Base-by-base conservation (phyloP, 306 rosid species). In the Nissolia schottii region DNA sequence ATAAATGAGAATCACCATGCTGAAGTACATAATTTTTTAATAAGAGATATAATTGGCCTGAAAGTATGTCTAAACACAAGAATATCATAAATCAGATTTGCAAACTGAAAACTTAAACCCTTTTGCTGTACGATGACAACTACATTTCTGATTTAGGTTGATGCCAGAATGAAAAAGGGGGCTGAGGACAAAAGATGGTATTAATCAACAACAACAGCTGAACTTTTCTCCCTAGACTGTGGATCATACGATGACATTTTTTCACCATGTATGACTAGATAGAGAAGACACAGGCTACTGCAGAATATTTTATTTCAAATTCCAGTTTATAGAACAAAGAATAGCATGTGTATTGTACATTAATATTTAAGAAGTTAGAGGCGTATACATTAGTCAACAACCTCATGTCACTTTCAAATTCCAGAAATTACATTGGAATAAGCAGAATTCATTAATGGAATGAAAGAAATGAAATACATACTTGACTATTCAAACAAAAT, bases 401-500 rank as follows among this genome's bases (percentile, higher is more conserved):
- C 40, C 38, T 57, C 57, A 4, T 67, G 74, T 32, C 49, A 67
- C 51, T 67, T 60, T 34, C 13, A 16, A 34, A 49, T 20, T 13
- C 34, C 41, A 51, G 58, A 18, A 24, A 20, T 45, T 41, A 67
- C 65, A 59, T 27, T 14, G 29, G 22, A 9, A 34, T 67, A 2
- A 15, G 48, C 29, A 76, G 15, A 79, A 64, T 35, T 71, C 37
- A 24, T 16, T 7, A 23, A 60, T 43, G 65, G 23, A 77, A 35
- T 38, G 74, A 49, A 64, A 50, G 48, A 62, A 79, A 66, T 32
- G 76, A 68, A 64, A 61, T 57, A 60, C 92, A 68, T 87, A 93
- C 96, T 81, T 79, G 93, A 75, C 82, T 88, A 71, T 80, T 77
- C 14, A 80, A 67, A 81, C 79, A 77, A 82, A 85, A 87, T 25